phyloP scores from a whole-genome alignment of 805 yeast species.

The Maudiozyma saulgeensis region DNA sequence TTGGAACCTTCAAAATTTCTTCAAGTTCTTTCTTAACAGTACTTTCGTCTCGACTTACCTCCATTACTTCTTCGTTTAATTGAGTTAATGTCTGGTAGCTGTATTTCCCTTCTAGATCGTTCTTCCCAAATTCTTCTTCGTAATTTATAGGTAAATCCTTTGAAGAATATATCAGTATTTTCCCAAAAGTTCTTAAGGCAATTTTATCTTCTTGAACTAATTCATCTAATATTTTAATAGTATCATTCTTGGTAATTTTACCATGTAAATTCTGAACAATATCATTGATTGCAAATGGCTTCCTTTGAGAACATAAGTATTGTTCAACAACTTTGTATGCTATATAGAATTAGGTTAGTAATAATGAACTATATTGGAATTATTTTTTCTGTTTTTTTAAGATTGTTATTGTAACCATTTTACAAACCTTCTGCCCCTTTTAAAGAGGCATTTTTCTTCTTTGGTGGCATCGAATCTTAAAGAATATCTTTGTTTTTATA shows the following conservation, averaged over 20 bases:
- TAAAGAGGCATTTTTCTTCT: background rate
- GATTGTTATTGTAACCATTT: too few species aligned
- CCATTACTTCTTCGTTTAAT: constrained; percentile 17
- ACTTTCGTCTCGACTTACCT: constrained; percentile 14
- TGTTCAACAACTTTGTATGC: constrained; percentile 30
- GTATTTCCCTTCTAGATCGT: constrained; percentile 1
- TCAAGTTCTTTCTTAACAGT: constrained; percentile 6
- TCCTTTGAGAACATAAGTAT: constrained; percentile 36
- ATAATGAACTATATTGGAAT: too few species aligned
- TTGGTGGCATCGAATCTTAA: background rate
- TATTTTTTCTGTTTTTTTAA: background rate
- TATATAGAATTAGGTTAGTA: background rate
- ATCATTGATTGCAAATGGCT: constrained; percentile 42
- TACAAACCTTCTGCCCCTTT: background rate
- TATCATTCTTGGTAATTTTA: constrained; percentile 28
- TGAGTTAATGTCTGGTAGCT: constrained; percentile 15
- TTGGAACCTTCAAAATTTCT: constrained; percentile 9
- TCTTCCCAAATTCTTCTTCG: constrained; percentile 5
- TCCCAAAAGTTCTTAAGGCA: constrained; percentile 36
- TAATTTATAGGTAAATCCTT: constrained; percentile 21
- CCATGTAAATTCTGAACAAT: constrained; percentile 38
- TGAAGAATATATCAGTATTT: constrained; percentile 35
- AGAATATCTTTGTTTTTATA: too few species aligned
- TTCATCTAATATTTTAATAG: constrained; percentile 31
- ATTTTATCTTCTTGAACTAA: constrained; percentile 30